Percentiles rank a stretch among this genome's conserved stretches.
Conservation (phyloP, 2,329 filamentous ascomycete genomes). For the Fusarium veterinarium region DNA sequence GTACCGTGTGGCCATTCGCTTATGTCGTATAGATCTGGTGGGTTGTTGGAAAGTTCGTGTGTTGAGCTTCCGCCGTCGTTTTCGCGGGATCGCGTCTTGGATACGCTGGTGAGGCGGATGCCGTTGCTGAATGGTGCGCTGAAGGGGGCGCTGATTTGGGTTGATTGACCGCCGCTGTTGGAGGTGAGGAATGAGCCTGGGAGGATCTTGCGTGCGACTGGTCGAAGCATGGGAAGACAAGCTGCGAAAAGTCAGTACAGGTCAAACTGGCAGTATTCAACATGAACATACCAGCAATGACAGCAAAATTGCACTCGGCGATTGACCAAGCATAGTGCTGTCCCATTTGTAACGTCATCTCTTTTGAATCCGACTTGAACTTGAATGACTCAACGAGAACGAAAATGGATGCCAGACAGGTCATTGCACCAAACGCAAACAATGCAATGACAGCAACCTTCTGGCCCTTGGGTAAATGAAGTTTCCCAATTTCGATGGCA, state of each 20-base stretch:
- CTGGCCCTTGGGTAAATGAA: slow-evolving; percentile 44
- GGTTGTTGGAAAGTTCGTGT: slow-evolving; percentile 12
- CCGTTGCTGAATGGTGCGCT: slow-evolving; percentile 27
- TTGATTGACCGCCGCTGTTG: slow-evolving; percentile 20
- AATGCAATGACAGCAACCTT: slow-evolving; percentile 46
- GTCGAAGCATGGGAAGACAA: slow-evolving; percentile 40
- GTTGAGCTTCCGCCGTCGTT: slow-evolving; percentile 34
- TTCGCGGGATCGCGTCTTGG: slow-evolving; percentile 19
- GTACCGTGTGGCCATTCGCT: slow-evolving; percentile 26
- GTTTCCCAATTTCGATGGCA: slow-evolving; percentile 47
- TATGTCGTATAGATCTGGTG: slow-evolving; percentile 24
- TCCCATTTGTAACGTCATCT: slow-evolving; percentile 44
- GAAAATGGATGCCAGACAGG: slow-evolving; percentile 45
- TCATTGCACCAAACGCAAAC: slow-evolving; percentile 47
- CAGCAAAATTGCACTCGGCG: slow-evolving; percentile 46
- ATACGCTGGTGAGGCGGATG: slow-evolving; percentile 26
- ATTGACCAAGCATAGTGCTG: slow-evolving; percentile 46
- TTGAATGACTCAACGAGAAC: slow-evolving; percentile 41
- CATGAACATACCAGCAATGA: slow-evolving; percentile 41
- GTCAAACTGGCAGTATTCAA: too few species aligned
- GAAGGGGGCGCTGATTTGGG: slow-evolving; percentile 17
- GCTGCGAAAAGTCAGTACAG: slow-evolving; percentile 14
- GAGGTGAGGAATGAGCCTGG: slow-evolving; percentile 35
- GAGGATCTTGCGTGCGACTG: slow-evolving; percentile 33
- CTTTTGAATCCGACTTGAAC: slow-evolving; percentile 36